Evolutionary conservation across 805 yeast genomes (phyloP).

Genomic region (Candida mattraensis): DNA sequence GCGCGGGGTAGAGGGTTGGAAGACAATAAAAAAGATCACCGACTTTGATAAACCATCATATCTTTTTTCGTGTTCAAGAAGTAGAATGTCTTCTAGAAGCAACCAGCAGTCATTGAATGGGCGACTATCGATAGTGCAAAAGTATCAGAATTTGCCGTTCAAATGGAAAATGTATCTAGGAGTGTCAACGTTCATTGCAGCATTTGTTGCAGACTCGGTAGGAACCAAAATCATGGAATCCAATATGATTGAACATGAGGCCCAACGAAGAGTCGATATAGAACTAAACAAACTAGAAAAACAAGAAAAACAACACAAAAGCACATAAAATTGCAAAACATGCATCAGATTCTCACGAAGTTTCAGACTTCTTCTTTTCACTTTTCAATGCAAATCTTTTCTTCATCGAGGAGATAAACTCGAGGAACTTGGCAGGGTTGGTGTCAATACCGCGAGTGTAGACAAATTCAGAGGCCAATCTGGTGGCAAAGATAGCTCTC

Average conservation of each 20-base stretch:
- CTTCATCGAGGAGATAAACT: constrained; percentile 60
- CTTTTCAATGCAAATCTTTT: constrained; percentile 32
- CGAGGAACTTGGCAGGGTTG: constrained; percentile 76
- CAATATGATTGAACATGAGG: constrained; percentile 34
- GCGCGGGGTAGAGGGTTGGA: too few relatives aligned
- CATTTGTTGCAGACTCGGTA: constrained; percentile 32
- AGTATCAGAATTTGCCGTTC: constrained; percentile 28
- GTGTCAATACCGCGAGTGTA: constrained; percentile 79
- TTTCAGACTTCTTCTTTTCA: background rate
- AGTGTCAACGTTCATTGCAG: constrained; percentile 31
- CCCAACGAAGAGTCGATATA: constrained; percentile 30
- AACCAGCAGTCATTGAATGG: constrained; percentile 7
- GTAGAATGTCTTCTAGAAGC: constrained; percentile 4
- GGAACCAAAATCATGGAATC: constrained; percentile 29
- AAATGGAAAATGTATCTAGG: constrained; percentile 34
- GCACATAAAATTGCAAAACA: too few relatives aligned
- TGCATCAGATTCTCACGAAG: too few relatives aligned
- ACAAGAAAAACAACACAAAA: too few relatives aligned
- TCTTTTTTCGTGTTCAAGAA: constrained; percentile 9
- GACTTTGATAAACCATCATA: too few relatives aligned
- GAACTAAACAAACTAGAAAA: constrained; percentile 20
- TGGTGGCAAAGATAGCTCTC: constrained; percentile 85
- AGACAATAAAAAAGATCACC: too few relatives aligned
- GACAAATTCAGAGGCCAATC: constrained; percentile 80
- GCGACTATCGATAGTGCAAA: constrained; percentile 6